Evolutionary conservation across 257 asterid genomes (phyloP).

Genomic region (Osmanthus fragrans): DNA sequence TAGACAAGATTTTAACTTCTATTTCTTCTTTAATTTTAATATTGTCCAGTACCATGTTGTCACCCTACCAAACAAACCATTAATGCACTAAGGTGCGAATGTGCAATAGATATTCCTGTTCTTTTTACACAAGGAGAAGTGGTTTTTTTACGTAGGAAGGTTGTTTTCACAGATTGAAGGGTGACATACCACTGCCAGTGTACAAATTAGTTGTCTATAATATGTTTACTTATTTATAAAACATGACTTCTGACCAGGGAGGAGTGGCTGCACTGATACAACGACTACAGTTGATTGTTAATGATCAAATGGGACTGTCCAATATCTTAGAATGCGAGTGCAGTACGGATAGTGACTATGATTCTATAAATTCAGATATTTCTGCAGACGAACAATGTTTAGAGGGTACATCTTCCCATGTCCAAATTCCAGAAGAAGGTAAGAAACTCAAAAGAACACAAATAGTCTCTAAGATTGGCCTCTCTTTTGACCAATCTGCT

Average conservation of each 20-base stretch:
- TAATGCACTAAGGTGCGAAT: not conserved
- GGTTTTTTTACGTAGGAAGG: not conserved
- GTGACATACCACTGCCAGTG: not conserved
- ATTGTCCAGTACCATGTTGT: not conserved
- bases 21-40: not conserved
- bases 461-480: constrained; percentile 7
- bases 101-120: not conserved
- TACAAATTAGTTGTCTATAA: not conserved
- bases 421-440: constrained; percentile 48
- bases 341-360: constrained; percentile 39
- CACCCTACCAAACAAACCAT: not conserved
- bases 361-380: constrained; percentile 46
- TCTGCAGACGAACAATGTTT: constrained; percentile 43
- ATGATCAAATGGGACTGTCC: constrained; percentile 60
- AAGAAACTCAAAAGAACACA: constrained; percentile 16
- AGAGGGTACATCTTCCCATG: constrained; percentile 43
- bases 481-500: not conserved
- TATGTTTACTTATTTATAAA: not conserved
- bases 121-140: not conserved
- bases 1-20: not conserved
- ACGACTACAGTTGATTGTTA: constrained; percentile 47
- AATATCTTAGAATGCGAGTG: constrained; percentile 25
- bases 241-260: constrained; percentile 56
- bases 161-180: not conserved
- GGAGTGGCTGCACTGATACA: constrained; percentile 78